phyloP scores from a whole-genome alignment of 1,139 yeast species.

The Debaryomyces fabryi region DNA sequence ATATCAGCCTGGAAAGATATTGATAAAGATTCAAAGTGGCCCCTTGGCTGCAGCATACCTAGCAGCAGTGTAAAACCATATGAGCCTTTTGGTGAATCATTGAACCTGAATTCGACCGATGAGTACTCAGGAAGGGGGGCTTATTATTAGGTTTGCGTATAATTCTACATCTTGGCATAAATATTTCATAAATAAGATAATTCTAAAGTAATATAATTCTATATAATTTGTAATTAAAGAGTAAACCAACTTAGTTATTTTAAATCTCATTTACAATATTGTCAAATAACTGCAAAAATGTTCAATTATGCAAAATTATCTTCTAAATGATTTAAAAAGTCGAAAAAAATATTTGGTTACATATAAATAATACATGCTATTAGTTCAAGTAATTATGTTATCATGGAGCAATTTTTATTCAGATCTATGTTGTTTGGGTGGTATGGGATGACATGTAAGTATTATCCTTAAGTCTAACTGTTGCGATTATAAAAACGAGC shows the following conservation, averaged over 20 bases:
- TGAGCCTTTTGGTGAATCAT: conserved; percentile 11
- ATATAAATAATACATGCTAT: no score
- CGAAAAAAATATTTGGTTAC: not conserved
- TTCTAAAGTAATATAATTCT: not conserved
- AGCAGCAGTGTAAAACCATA: conserved; percentile 20
- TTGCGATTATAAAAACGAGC: not conserved
- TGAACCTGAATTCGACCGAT: not conserved
- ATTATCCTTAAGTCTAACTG: no score
- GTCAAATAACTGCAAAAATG: not conserved
- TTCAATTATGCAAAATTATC: not conserved
- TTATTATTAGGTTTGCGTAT: conserved; percentile 8
- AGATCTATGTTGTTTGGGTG: not conserved
- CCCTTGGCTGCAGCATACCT: conserved; percentile 46
- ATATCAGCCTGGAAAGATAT: conserved; percentile 43
- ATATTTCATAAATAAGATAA: no score
- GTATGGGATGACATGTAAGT: not conserved
- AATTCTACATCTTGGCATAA: no score
- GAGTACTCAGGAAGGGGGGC: conserved; percentile 12
- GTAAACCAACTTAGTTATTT: no score
- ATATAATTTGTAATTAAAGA: not conserved
- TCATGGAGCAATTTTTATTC: not conserved
- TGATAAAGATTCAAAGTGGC: conserved; percentile 48
- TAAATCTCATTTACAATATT: not conserved
- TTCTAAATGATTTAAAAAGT: not conserved
- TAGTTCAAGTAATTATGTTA: not conserved